A percentile compares a stretch with the other conserved stretches of the same genome.
Evolutionary conservation across 2,329 filamentous ascomycete genomes (phyloP).

Genomic region (Bimuria novae-zelandiae): DNA sequence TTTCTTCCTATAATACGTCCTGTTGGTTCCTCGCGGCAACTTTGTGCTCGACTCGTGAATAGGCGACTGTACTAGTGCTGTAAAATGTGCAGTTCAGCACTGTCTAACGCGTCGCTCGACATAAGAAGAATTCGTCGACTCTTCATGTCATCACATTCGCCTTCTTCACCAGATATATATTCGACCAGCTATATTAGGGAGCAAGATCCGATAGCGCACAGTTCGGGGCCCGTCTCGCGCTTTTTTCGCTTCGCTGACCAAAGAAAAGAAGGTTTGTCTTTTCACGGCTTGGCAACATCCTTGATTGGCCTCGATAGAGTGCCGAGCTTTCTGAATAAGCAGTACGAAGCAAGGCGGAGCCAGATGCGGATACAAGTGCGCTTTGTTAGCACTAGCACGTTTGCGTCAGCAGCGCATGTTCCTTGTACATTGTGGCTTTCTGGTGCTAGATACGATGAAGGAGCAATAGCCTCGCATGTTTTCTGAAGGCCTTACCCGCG

Average conservation of each 20-base stretch:
- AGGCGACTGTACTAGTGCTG: background rate
- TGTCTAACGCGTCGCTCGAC: background rate
- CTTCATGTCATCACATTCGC: background rate
- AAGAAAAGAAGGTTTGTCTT: background rate
- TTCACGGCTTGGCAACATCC: background rate
- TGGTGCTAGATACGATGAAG: no score
- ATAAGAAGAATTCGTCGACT: background rate
- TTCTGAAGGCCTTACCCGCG: no score
- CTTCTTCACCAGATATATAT: no score
- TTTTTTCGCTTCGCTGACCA: slow-evolving; percentile 2
- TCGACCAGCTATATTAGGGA: background rate
- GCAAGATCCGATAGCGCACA: background rate
- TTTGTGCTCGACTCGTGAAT: background rate
- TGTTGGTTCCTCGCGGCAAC: background rate
- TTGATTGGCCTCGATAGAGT: background rate
- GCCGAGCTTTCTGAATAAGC: background rate
- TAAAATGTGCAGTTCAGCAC: no score
- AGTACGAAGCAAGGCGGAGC: slow-evolving; percentile 3
- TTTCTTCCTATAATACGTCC: no score
- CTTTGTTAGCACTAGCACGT: no score
- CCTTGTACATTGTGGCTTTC: no score
- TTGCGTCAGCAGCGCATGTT: no score
- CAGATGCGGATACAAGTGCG: no score
- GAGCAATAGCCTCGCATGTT: no score
- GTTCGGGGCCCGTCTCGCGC: background rate